phyloP scores from a whole-genome alignment of 768 basidiomycete species.

The Sporobolomyces pararoseus region DNA sequence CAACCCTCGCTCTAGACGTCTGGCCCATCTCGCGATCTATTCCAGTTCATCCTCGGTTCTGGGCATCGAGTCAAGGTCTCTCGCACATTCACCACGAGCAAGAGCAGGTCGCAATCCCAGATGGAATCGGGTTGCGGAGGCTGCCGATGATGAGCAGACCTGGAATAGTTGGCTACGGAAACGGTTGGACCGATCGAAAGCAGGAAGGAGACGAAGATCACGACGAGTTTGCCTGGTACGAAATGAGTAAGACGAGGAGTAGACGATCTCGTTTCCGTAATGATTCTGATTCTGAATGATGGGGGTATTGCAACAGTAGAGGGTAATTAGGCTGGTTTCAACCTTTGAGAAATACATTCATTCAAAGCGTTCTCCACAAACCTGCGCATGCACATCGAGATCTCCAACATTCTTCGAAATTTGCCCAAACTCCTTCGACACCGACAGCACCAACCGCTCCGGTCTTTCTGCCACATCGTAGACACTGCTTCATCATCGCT shows the following conservation, averaged over 20 bases:
- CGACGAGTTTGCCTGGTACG: not conserved
- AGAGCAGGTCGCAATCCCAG: constrained; percentile 9
- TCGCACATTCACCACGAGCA: constrained; percentile 6
- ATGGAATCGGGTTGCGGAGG: not conserved
- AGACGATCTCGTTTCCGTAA: not conserved
- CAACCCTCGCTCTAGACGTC: constrained; percentile 32
- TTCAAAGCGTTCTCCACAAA: constrained; percentile 3
- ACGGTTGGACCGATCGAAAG: not conserved
- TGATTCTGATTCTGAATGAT: not conserved
- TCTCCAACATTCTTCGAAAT: constrained; percentile 8
- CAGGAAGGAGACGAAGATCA: not conserved
- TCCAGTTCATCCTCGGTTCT: not conserved
- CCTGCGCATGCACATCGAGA: constrained; percentile 9
- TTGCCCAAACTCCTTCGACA: not conserved
- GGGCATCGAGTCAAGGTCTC: not conserved
- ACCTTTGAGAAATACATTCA: not conserved
- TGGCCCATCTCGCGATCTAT: constrained; percentile 25
- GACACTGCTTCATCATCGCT: constrained; percentile 12
- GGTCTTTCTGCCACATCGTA: constrained; percentile 9
- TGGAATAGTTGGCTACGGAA: not conserved
- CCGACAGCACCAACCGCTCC: constrained; percentile 1
- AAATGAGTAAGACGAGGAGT: not conserved
- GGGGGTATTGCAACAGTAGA: too few species aligned
- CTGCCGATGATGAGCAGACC: constrained; percentile 1
- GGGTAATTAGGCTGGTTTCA: not conserved